phyloP scores from a whole-genome alignment of 768 basidiomycete genomes.

The Lentinula lateritia region DNA sequence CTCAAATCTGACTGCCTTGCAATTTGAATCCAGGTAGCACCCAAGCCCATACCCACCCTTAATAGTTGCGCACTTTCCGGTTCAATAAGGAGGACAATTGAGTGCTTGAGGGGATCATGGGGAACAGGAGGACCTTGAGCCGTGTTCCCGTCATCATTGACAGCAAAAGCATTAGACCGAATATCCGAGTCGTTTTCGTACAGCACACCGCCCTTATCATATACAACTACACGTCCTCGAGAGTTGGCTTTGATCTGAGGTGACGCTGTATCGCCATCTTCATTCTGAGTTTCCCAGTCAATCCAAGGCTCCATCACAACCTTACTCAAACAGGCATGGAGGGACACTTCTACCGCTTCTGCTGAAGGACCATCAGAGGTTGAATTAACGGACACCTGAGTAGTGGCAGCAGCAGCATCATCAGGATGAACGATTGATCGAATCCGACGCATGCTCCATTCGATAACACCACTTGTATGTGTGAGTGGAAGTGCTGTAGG shows the following conservation, averaged over 20 bases:
- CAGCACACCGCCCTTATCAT: background rate
- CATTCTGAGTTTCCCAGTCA: conserved; percentile 14
- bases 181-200: background rate
- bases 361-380: conserved; percentile 10
- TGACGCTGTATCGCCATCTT: background rate
- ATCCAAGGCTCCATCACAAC: conserved; percentile 44
- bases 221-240: conserved; percentile 1
- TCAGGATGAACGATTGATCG: conserved; percentile 37
- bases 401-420: background rate
- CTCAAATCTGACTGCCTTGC: conserved; percentile 9
- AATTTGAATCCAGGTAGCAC: conserved; percentile 30
- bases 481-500: conserved; percentile 54
- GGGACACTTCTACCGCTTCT: conserved; percentile 27
- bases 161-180: background rate
- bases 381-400: background rate
- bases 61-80: conserved; percentile 11
- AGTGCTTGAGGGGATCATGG: conserved; percentile 11
- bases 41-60: conserved; percentile 23
- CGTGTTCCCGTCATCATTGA: background rate
- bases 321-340: conserved; percentile 35
- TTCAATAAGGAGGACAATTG: conserved; percentile 23
- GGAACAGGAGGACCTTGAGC: conserved; percentile 13
- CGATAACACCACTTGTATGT: conserved; percentile 61
- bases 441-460: conserved; percentile 58
- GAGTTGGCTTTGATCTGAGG: background rate